phyloP scores from a whole-genome alignment of 2,329 filamentous ascomycete genomes.

The Fusarium guadeloupense region DNA sequence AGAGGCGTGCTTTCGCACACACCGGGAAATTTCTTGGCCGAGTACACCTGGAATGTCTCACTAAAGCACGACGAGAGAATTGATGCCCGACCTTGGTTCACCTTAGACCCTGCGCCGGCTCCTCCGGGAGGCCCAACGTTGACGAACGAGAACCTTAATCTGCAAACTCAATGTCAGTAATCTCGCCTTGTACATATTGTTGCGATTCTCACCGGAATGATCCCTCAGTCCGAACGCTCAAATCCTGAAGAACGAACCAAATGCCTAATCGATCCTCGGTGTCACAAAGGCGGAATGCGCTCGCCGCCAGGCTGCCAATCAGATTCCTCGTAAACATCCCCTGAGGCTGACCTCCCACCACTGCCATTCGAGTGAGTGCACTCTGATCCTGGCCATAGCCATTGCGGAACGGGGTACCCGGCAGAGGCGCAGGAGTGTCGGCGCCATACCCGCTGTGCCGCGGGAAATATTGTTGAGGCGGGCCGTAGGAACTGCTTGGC shows the following conservation, averaged over 20 bases:
- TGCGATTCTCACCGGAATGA: constrained; percentile 74
- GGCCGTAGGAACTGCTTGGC: constrained; percentile 47
- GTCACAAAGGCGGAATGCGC: constrained; percentile 85
- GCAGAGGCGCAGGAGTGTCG: constrained; percentile 42
- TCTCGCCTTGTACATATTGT: neutral
- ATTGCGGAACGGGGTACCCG: constrained; percentile 44
- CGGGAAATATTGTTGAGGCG: constrained; percentile 51
- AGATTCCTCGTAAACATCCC: constrained; percentile 96
- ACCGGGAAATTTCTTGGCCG: constrained; percentile 97
- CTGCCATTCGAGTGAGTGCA: constrained; percentile 47
- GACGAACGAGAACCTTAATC: constrained; percentile 78
- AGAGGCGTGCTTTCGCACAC: constrained; percentile 93
- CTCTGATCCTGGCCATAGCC: constrained; percentile 46
- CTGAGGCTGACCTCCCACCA: constrained; percentile 63
- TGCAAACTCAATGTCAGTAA: constrained; percentile 45
- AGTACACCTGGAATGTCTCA: constrained; percentile 91
- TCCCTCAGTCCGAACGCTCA: constrained; percentile 93
- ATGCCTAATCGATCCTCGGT: constrained; percentile 83
- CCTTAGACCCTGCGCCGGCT: constrained; percentile 51
- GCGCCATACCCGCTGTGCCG: constrained; percentile 46
- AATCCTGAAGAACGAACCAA: constrained; percentile 96
- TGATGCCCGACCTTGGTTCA: constrained; percentile 80
- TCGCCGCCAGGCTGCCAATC: constrained; percentile 90
- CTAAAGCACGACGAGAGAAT: constrained; percentile 88
- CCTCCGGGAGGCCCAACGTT: constrained; percentile 72